Evolutionary conservation across 169 alveolate species (phyloP).

Genomic region (Plasmodium sp.): DNA sequence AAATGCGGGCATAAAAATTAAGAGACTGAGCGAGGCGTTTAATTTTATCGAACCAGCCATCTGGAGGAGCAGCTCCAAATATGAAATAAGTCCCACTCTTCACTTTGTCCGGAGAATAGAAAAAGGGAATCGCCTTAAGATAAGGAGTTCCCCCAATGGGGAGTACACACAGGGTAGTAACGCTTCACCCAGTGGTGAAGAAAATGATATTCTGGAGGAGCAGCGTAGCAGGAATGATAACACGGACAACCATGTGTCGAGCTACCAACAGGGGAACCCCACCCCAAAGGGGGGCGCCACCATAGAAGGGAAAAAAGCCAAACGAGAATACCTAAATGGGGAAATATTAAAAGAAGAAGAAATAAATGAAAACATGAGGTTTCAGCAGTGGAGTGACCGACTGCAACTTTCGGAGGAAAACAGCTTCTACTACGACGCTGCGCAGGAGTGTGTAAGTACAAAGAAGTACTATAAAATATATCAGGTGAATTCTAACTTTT

Average conservation of each 20-base stretch:
- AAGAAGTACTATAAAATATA: conserved; percentile 37
- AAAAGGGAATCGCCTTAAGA: neutral
- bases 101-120: conserved; percentile 1
- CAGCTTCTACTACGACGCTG: conserved; percentile 10
- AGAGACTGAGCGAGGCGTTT: conserved; percentile 16
- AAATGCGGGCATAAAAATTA: conserved; percentile 27
- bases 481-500: conserved; percentile 39
- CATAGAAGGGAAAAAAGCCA: neutral
- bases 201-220: neutral
- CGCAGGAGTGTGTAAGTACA: conserved; percentile 43
- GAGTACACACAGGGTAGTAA: neutral
- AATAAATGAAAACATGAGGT: conserved; percentile 65
- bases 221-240: neutral
- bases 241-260: neutral
- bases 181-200: neutral
- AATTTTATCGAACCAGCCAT: conserved; percentile 38
- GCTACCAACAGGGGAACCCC: neutral
- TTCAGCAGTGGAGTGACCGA: conserved; percentile 73
- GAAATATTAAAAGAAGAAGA: conserved; percentile 69
- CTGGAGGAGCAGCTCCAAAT: conserved; percentile 1
- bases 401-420: conserved; percentile 4
- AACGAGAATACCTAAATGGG: conserved; percentile 34
- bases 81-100: conserved; percentile 10
- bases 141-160: neutral
- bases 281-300: neutral